Base-by-base conservation (phyloP, 208 protist species). In the Acanthamoeba culbertsoni region DNA sequence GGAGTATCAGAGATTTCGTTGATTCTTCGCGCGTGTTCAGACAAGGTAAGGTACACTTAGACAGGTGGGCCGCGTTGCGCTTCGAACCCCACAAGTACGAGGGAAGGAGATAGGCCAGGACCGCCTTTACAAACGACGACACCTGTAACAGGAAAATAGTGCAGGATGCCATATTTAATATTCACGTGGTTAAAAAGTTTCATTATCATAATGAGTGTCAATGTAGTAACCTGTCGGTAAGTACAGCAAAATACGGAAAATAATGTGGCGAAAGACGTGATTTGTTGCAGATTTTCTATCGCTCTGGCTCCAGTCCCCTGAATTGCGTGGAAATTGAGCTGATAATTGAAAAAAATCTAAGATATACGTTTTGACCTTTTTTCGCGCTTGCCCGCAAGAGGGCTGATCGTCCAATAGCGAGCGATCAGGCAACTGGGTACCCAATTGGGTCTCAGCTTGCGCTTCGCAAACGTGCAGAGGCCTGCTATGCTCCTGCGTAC, bases 111-210 rank as follows among this genome's bases (percentile, higher is more conserved):
- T 82, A 93, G 40, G 59, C n/a, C 28, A 51, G 45, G 31, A 93
- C 88, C 0, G 88, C 88, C 37, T 79, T 93, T 18, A 93, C 88
- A 53, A 93, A 93, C 5, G 88, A 73, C n/a, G 88, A 42, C 43
- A 93, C 88, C 43, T 89, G 46, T 37, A 82, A 37, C 26, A 82
- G n/a, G 8, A 20, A 12, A 82, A 82, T 82, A 46, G 40, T 40
- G n/a, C n/a, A n/a, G n/a, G n/a, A n/a, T n/a, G n/a, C n/a, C n/a
- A n/a, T n/a, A n/a, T n/a, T n/a, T n/a, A n/a, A n/a, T n/a, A n/a
- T 40, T 42, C 26, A 82, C 2, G 26, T 46, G 65, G n/a, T n/a
- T n/a, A n/a, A n/a, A n/a, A n/a, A n/a, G n/a, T n/a, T n/a, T n/a
- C n/a, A n/a, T n/a, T n/a, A n/a, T n/a, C n/a, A n/a, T n/a, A n/a